These are phyloP conservation scores for Talaromyces ruber DNA, from an alignment of 495 filamentous ascomycete genomes.

Conservation along the genomic window DNA sequence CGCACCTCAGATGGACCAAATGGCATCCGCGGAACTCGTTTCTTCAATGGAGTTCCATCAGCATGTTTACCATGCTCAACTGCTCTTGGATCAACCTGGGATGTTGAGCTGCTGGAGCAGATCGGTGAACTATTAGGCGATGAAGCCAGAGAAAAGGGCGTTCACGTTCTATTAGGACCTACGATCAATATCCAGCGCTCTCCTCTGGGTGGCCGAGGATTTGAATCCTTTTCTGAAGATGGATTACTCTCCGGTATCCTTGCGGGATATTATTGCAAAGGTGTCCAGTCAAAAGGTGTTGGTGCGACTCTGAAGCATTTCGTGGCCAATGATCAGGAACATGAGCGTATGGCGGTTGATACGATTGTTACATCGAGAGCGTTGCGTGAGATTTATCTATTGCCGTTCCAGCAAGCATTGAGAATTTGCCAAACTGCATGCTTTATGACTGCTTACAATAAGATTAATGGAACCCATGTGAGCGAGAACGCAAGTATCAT, in stretches of 20 bases:
- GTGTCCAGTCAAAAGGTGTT: conserved; percentile 63
- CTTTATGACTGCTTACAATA: conserved; percentile 72
- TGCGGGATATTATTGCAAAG: conserved; percentile 57
- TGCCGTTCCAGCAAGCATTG: conserved; percentile 66
- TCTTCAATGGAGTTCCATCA: conserved; percentile 61
- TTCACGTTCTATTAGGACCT: conserved; percentile 63
- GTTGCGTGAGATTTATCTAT: conserved; percentile 67
- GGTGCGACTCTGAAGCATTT: conserved; percentile 74
- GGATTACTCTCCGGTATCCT: conserved; percentile 60
- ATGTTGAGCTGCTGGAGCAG: conserved; percentile 49
- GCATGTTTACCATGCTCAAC: conserved; percentile 65
- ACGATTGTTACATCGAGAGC: conserved; percentile 60
- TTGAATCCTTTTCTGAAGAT: conserved; percentile 76
- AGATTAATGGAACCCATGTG: conserved; percentile 62
- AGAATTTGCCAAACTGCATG: conserved; percentile 54
- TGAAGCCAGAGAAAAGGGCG: conserved; percentile 62
- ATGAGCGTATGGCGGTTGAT: conserved; percentile 59
- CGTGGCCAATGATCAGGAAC: conserved; percentile 74
- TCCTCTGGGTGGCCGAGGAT: conserved; percentile 68
- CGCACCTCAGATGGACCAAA: conserved; percentile 70
- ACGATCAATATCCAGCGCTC: conserved; percentile 74
- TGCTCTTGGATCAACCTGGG: conserved; percentile 64
- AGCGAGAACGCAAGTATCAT: conserved; percentile 58
- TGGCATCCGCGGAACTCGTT: conserved; percentile 63
- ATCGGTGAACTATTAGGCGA: conserved; percentile 57